These are phyloP conservation scores for Phragmites australis DNA, from an alignment of 176 grass and related monocot species.

Conservation along the genomic window DNA sequence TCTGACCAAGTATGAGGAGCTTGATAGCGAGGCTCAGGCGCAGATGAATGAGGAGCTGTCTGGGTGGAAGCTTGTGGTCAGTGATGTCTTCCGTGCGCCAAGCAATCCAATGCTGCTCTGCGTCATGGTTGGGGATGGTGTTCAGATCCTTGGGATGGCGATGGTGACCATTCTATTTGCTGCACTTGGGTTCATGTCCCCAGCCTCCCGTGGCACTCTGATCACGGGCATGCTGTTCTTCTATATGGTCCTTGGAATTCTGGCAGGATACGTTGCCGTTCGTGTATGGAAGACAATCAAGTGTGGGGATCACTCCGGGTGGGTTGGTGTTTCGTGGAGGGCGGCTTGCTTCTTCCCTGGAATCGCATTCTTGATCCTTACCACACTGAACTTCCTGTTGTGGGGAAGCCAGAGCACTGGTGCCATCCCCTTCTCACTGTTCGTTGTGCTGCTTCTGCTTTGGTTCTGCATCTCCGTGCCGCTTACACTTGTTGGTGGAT, in stretches of 20 bases:
- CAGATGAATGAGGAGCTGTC: constrained; percentile 91
- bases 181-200: constrained; percentile 79
- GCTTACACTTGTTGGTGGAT: constrained; percentile 69
- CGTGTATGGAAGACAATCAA: constrained; percentile 79
- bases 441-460: constrained; percentile 62
- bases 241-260: constrained; percentile 73
- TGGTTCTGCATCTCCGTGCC: constrained; percentile 85
- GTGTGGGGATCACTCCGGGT: constrained; percentile 68
- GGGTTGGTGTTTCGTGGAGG: constrained; percentile 63
- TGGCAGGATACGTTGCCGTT: constrained; percentile 58
- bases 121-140: constrained; percentile 71
- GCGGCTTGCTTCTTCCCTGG: constrained; percentile 80
- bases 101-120: constrained; percentile 74
- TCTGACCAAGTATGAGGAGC: constrained; percentile 75
- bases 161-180: constrained; percentile 79
- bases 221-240: constrained; percentile 83
- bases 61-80: constrained; percentile 83
- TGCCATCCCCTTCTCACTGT: constrained; percentile 71
- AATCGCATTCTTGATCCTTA: constrained; percentile 81
- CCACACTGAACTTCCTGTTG: constrained; percentile 76
- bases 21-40: constrained; percentile 65
- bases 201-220: constrained; percentile 65
- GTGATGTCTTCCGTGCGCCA: constrained; percentile 70
- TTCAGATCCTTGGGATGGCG: constrained; percentile 83
- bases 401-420: constrained; percentile 86